A percentile compares a stretch with the other conserved stretches of the same genome.
Evolutionary conservation across 176 grass and related monocot genomes (phyloP).

Genomic region (Chloris gayana): DNA sequence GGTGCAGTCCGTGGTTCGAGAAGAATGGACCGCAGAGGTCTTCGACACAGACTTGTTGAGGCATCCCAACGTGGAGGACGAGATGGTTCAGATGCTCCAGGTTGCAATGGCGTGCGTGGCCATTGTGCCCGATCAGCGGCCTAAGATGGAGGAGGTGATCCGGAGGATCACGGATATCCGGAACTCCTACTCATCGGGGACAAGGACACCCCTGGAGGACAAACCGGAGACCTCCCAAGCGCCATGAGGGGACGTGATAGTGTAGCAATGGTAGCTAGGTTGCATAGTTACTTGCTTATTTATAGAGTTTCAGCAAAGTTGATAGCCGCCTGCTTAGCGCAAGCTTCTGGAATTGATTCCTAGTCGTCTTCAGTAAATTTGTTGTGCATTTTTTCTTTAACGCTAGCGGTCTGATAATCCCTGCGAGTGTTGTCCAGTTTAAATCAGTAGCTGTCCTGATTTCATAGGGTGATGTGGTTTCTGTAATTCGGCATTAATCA

Average conservation of each 20-base stretch:
- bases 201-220: slow-evolving; percentile 58
- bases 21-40: slow-evolving; percentile 95
- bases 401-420: background rate
- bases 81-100: slow-evolving; percentile 96
- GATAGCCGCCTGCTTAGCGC: slow-evolving; percentile 40
- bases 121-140: slow-evolving; percentile 57
- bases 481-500: slow-evolving; percentile 43
- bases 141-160: slow-evolving; percentile 87
- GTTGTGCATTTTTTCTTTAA: background rate
- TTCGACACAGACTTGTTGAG: slow-evolving; percentile 78
- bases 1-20: slow-evolving; percentile 93
- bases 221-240: slow-evolving; percentile 41
- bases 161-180: slow-evolving; percentile 68
- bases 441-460: slow-evolving; percentile 44
- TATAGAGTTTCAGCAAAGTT: slow-evolving; percentile 58
- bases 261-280: slow-evolving; percentile 48
- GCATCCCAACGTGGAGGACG: slow-evolving; percentile 83
- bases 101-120: slow-evolving; percentile 86
- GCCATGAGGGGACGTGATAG: slow-evolving; percentile 32
- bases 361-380: slow-evolving; percentile 29
- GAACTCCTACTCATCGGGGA: slow-evolving; percentile 53
- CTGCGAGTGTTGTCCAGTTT: slow-evolving; percentile 21
- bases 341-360: slow-evolving; percentile 26
- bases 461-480: slow-evolving; percentile 16
- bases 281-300: slow-evolving; percentile 44